phyloP scores from a whole-genome alignment of 1,284 basidiomycete species.

The Coniophora puteana region DNA sequence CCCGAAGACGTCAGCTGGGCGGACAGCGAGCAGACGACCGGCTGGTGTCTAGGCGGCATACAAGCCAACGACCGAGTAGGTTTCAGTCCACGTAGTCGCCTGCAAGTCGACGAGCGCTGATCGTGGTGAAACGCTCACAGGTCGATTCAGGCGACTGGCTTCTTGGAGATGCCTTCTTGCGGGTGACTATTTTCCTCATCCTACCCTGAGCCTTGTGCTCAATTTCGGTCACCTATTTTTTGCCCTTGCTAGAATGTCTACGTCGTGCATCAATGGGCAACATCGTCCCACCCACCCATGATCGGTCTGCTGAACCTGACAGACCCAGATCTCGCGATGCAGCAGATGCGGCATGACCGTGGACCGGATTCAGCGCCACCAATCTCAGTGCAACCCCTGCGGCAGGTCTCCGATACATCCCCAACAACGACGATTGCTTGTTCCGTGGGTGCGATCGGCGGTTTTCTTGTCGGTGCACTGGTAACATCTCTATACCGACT shows the following conservation, averaged over 20 bases:
- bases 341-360: slow-evolving; percentile 38
- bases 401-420: slow-evolving; percentile 1
- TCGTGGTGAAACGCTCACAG: too few species aligned
- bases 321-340: slow-evolving; percentile 33
- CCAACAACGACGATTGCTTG: slow-evolving; percentile 17
- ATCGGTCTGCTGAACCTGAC: slow-evolving; percentile 49
- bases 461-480: slow-evolving; percentile 31
- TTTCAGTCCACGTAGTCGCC: too few species aligned
- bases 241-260: slow-evolving; percentile 45
- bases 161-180: slow-evolving; percentile 53
- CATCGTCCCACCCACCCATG: slow-evolving; percentile 35
- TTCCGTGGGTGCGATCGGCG: slow-evolving; percentile 18
- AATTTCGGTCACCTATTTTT: too few species aligned
- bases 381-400: slow-evolving; percentile 19
- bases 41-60: slow-evolving; percentile 57
- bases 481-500: slow-evolving; percentile 12
- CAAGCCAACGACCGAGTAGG: slow-evolving; percentile 51
- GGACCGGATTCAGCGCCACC: slow-evolving; percentile 38
- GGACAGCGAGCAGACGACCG: slow-evolving; percentile 33
- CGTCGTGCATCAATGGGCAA: slow-evolving; percentile 43
- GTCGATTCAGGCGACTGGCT: slow-evolving; percentile 63
- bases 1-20: slow-evolving; percentile 53
- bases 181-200: slow-evolving; percentile 32
- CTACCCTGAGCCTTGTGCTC: neutral
- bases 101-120: neutral